Evolutionary conservation across 1,284 basidiomycete genomes (phyloP), one percentile per base, ranked within the genome.

Genomic region (Lignosus rhinocerotis): DNA sequence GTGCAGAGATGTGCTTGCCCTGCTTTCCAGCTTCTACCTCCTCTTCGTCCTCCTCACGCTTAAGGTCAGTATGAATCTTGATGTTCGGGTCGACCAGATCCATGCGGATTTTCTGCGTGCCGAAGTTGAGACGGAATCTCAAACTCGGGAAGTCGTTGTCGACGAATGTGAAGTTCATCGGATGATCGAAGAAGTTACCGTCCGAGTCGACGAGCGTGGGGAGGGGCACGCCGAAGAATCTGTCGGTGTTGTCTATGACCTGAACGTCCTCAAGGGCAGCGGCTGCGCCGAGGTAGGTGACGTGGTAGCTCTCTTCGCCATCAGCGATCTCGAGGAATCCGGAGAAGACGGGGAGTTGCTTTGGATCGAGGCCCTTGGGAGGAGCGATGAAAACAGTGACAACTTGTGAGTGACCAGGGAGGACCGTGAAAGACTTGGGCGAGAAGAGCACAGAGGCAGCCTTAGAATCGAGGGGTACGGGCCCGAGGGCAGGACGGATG

Each of bases 341-440:
- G 43, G 82, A 83, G 73, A 78, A 87, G 49, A 87, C 76, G 6
- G 86, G 85, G 68, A 81, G 80, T 3, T 77, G 76, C 11, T 75
- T 69, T 0, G 76, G 64, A 59, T 84, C 78, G 33, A 81, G 66
- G 4, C 75, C 76, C 1, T 66, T 64, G 0, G 85, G 86, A 0
- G 80, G 70, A 0, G 69, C 71, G 66, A 80, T 72, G 41, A 59
- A 66, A 16, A 71, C 72, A 8, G 62, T 68, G 53, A 78, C 65
- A 30, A 61, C 57, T 48, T 69, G 67, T 0, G 65, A 68, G 11
- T 69, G 64, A 9, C 74, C 73, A 3, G 77, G 70, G n/a, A 59
- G 60, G 8, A 79, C 67, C 3, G 69, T 72, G 54, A 80, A 64
- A 8, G 65, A 66, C 2, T 60, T 69, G 43, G 68, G 60, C 70